These are phyloP conservation scores for Orobanche coerulescens DNA, from an alignment of 257 asterid genomes.

Conservation along the genomic window DNA sequence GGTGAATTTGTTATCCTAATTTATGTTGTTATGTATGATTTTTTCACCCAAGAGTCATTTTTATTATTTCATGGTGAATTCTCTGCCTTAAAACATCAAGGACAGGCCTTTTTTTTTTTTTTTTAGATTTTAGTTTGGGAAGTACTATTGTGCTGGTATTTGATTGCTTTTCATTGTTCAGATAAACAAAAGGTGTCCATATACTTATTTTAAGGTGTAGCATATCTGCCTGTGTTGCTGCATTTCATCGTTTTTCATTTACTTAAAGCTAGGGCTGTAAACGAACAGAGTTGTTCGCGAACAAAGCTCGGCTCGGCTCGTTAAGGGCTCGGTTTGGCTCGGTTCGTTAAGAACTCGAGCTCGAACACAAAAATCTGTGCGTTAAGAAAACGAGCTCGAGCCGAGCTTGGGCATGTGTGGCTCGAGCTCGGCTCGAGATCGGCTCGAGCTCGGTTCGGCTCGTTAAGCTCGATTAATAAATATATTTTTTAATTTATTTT, in stretches of 20 bases:
- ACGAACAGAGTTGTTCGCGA: no score
- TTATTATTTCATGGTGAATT: constrained; percentile 29
- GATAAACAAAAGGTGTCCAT: constrained; percentile 22
- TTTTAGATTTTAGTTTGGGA: constrained; percentile 14
- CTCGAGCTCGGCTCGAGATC: no score
- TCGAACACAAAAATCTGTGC: no score
- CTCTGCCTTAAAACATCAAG: constrained; percentile 19
- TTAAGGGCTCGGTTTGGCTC: no score
- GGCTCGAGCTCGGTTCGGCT: no score
- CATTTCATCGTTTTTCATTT: background rate
- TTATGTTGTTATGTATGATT: constrained; percentile 26
- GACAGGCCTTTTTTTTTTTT: constrained; percentile 16
- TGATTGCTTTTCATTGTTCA: constrained; percentile 27
- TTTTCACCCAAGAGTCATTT: constrained; percentile 30
- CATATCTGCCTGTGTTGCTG: background rate
- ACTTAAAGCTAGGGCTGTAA: no score
- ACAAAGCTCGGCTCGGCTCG: no score
- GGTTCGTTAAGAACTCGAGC: no score
- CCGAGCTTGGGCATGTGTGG: no score
- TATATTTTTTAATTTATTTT: no score
- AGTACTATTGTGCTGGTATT: constrained; percentile 23
- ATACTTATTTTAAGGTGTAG: constrained; percentile 19
- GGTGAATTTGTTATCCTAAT: constrained; percentile 34
- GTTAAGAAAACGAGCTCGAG: no score
- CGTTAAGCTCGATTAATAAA: no score